Evolutionary conservation across 2,329 filamentous ascomycete species (phyloP).

Genomic region (Tolypocladium amazonense): DNA sequence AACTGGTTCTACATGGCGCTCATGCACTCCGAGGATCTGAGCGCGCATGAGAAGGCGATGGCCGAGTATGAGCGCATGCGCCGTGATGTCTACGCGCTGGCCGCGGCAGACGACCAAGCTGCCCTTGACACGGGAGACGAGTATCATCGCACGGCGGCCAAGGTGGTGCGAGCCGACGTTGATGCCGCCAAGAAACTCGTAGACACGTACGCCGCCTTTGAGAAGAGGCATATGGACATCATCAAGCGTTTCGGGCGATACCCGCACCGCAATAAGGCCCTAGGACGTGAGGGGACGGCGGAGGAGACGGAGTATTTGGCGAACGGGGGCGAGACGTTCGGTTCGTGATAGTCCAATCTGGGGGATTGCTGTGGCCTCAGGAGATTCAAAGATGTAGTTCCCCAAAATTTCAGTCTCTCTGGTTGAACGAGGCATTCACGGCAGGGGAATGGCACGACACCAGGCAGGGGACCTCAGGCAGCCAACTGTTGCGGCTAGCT

Average conservation of each 20-base stretch:
- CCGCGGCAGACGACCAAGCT: slow-evolving; percentile 11
- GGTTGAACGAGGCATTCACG: no score
- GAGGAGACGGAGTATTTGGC: slow-evolving; percentile 41
- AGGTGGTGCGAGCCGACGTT: slow-evolving; percentile 13
- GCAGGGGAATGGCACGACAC: not conserved
- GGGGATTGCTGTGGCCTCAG: not conserved
- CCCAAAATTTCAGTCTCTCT: not conserved
- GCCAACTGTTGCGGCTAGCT: no score
- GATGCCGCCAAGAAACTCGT: slow-evolving; percentile 15
- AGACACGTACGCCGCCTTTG: slow-evolving; percentile 18
- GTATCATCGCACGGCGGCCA: slow-evolving; percentile 14
- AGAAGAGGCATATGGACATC: slow-evolving; percentile 36
- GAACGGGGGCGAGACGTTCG: slow-evolving; percentile 30
- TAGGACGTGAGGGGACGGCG: slow-evolving; percentile 36
- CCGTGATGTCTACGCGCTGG: slow-evolving; percentile 20
- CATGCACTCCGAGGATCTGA: slow-evolving; percentile 44
- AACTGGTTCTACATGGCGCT: slow-evolving; percentile 51
- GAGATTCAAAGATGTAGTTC: no score
- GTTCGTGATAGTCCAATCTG: not conserved
- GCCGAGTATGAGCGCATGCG: slow-evolving; percentile 19
- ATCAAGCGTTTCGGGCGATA: slow-evolving; percentile 46
- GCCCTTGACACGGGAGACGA: slow-evolving; percentile 7
- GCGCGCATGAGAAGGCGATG: slow-evolving; percentile 29
- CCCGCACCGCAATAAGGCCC: slow-evolving; percentile 42
- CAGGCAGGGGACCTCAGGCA: no score